Evolutionary conservation across 2,329 filamentous ascomycete species (phyloP).

Genomic region (Pyrenochaeta sp.): DNA sequence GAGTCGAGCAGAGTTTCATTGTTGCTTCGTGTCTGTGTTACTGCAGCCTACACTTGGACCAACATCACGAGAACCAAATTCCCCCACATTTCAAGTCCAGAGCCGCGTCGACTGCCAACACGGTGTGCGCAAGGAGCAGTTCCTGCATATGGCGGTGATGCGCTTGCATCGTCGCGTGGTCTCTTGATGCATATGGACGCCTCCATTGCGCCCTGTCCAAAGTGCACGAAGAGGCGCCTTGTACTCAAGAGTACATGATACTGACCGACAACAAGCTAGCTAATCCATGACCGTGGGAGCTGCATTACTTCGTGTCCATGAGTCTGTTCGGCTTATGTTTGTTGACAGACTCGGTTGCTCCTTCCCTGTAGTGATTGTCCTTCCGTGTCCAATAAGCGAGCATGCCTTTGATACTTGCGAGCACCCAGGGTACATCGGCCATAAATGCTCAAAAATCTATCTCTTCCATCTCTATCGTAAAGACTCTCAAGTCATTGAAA

Average conservation of each 20-base stretch:
- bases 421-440: too few relatives aligned
- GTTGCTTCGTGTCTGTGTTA: conserved; percentile 10
- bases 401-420: too few relatives aligned
- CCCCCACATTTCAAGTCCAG: conserved; percentile 12
- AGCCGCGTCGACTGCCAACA: conserved; percentile 14
- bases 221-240: neutral
- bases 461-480: too few relatives aligned
- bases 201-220: neutral
- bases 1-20: conserved; percentile 6
- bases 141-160: conserved; percentile 31
- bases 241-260: too few relatives aligned
- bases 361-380: too few relatives aligned
- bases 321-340: neutral
- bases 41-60: conserved; percentile 18
- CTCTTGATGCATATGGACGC: conserved; percentile 7
- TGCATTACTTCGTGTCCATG: too few relatives aligned
- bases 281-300: too few relatives aligned
- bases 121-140: conserved; percentile 22
- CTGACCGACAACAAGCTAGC: too few relatives aligned
- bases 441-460: too few relatives aligned
- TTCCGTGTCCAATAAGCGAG: too few relatives aligned
- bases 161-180: conserved; percentile 8
- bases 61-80: conserved; percentile 17
- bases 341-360: too few relatives aligned
- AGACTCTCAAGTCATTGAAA: too few relatives aligned